A percentile compares a stretch with the other conserved stretches of the same genome.
Evolutionary conservation across 495 filamentous ascomycete genomes (phyloP).

Genomic region (Podospora fimiseda): DNA sequence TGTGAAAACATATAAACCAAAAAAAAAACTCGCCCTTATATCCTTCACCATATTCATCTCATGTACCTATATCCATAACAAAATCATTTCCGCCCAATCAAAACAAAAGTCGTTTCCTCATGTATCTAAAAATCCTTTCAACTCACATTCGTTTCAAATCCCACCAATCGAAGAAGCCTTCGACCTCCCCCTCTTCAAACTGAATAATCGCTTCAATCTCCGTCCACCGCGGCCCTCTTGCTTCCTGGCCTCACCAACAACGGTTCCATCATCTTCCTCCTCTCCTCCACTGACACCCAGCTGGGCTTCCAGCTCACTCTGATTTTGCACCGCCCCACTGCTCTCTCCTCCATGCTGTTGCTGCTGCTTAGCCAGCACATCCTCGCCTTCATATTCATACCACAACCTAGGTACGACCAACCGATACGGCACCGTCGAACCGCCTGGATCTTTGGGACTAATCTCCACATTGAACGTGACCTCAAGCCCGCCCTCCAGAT

Average conservation of each 20-base stretch:
- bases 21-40: too few relatives aligned
- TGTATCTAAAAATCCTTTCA: too few relatives aligned
- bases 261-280: not conserved
- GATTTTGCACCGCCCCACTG: constrained; percentile 2
- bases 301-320: constrained; percentile 10
- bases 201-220: constrained; percentile 2
- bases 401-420: constrained; percentile 74
- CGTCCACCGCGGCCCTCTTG: too few relatives aligned
- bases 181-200: not conserved
- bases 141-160: too few relatives aligned
- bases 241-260: constrained; percentile 8
- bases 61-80: too few relatives aligned
- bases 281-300: constrained; percentile 2
- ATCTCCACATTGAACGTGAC: constrained; percentile 84
- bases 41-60: too few relatives aligned
- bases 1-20: too few relatives aligned
- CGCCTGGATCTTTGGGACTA: constrained; percentile 72
- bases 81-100: too few relatives aligned
- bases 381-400: constrained; percentile 42
- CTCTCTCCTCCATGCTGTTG: not conserved
- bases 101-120: not conserved
- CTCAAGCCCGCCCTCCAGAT: constrained; percentile 74
- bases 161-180: not conserved
- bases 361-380: constrained; percentile 4
- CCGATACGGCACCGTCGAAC: constrained; percentile 82